phyloP scores from a whole-genome alignment of 345 rosid genomes.

The Ceriops tagal region DNA sequence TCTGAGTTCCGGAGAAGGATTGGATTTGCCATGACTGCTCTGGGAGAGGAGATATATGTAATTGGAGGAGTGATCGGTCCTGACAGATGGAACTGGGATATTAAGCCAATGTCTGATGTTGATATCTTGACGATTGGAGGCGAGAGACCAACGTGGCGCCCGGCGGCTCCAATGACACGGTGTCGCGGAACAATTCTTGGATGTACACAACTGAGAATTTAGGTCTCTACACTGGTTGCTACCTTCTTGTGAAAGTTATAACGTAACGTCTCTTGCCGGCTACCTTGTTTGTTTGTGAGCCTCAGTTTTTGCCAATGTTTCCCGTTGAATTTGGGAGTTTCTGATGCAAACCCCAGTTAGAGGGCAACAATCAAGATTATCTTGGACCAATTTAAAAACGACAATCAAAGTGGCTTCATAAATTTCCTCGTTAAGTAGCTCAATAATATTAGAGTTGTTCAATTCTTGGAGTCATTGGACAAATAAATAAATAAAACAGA shows the following conservation, averaged over 20 bases:
- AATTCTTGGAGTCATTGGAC: too few relatives aligned
- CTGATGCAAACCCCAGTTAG: background rate
- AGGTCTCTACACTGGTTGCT: conserved; percentile 12
- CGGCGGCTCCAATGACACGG: conserved; percentile 67
- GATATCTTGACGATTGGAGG: conserved; percentile 55
- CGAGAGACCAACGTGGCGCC: conserved; percentile 79
- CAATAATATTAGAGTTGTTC: too few relatives aligned
- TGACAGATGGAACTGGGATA: conserved; percentile 74
- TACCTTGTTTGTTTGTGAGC: conserved; percentile 20
- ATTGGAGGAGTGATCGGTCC: conserved; percentile 95
- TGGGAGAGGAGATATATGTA: conserved; percentile 67
- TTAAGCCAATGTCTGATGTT: conserved; percentile 68
- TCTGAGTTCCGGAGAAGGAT: conserved; percentile 84
- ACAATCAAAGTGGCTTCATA: too few relatives aligned
- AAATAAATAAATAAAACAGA: too few relatives aligned
- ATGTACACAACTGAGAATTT: conserved; percentile 74
- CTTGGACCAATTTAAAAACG: conserved; percentile 7
- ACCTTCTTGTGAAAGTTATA: conserved; percentile 23
- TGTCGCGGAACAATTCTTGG: conserved; percentile 85
- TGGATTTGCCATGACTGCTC: conserved; percentile 70
- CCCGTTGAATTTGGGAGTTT: conserved; percentile 2
- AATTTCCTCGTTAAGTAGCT: too few relatives aligned
- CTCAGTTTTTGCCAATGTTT: conserved; percentile 11
- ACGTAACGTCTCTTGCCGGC: conserved; percentile 14
- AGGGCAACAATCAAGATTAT: conserved; percentile 6